Percentiles rank a stretch among this genome's conserved stretches.
These are phyloP conservation scores for Cenchrus purpureus DNA, from an alignment of 176 grass and related monocot genomes.

Conservation along the genomic window DNA sequence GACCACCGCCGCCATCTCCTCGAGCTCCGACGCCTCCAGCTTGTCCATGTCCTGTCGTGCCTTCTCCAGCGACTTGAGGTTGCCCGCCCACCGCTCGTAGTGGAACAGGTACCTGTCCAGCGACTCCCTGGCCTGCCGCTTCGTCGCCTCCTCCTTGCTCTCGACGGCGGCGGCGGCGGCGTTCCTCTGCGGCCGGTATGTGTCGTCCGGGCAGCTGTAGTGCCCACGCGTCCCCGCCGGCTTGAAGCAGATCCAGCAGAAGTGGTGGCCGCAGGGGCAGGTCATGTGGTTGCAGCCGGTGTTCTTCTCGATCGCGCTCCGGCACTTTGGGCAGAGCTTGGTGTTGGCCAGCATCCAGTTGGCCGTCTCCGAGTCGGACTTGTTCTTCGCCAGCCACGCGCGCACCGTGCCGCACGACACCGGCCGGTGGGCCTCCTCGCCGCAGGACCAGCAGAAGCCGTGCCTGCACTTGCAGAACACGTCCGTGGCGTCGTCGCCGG, in stretches of 20 bases:
- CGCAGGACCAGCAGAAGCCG: conserved; percentile 36
- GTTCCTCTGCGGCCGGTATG: background rate
- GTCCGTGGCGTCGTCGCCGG: too few relatives aligned
- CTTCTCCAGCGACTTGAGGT: background rate
- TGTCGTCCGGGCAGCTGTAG: background rate
- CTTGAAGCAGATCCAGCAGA: conserved; percentile 56
- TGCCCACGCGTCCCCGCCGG: background rate
- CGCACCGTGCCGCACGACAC: conserved; percentile 32
- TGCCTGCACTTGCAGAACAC: conserved; percentile 21
- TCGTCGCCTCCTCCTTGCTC: background rate
- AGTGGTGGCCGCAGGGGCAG: conserved; percentile 46
- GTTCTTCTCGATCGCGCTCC: conserved; percentile 48
- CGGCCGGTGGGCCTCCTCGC: conserved; percentile 50
- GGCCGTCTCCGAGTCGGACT: conserved; percentile 26
- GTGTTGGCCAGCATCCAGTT: conserved; percentile 42
- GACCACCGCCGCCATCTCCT: background rate
- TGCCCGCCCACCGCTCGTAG: conserved; percentile 48
- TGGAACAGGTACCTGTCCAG: conserved; percentile 9
- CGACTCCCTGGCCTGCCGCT: background rate
- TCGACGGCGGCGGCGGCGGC: background rate
- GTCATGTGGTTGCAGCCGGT: conserved; percentile 49
- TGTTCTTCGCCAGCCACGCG: conserved; percentile 39
- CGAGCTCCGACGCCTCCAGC: background rate
- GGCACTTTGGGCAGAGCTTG: conserved; percentile 46
- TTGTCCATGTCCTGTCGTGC: background rate